Percentiles rank a stretch among this genome's conserved stretches.
Conservation (phyloP, 169 alveolate species). For the Plasmodium reichenowi region DNA sequence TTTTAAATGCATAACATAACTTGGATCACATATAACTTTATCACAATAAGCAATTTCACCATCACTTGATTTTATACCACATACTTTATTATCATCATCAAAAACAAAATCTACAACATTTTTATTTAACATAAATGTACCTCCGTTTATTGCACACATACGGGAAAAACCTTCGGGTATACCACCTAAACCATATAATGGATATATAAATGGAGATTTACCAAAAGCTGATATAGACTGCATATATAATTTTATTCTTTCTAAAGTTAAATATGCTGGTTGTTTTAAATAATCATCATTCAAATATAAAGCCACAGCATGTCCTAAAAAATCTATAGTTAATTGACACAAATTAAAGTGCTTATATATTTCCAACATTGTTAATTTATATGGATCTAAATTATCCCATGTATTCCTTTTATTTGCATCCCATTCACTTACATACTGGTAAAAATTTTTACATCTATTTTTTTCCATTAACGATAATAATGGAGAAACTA, state of each 20-base stretch:
- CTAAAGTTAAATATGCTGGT: slow-evolving; percentile 94
- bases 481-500: slow-evolving; percentile 96
- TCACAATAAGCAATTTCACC: slow-evolving; percentile 94
- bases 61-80: slow-evolving; percentile 93
- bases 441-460: slow-evolving; percentile 94
- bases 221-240: slow-evolving; percentile 96
- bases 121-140: slow-evolving; percentile 97
- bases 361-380: slow-evolving; percentile 92
- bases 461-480: slow-evolving; percentile 97
- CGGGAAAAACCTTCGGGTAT: slow-evolving; percentile 98
- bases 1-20: slow-evolving; percentile 87
- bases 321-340: slow-evolving; percentile 98
- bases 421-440: slow-evolving; percentile 90
- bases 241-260: slow-evolving; percentile 94
- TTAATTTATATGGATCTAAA: slow-evolving; percentile 88
- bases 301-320: slow-evolving; percentile 97
- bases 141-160: slow-evolving; percentile 97
- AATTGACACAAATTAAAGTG: slow-evolving; percentile 94
- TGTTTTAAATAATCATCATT: slow-evolving; percentile 92
- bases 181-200: slow-evolving; percentile 98
- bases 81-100: slow-evolving; percentile 93
- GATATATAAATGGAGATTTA: slow-evolving; percentile 98
- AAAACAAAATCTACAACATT: slow-evolving; percentile 92
- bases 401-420: slow-evolving; percentile 94
- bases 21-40: slow-evolving; percentile 96